Evolutionary conservation across 305 asterid species (phyloP).

Genomic region (Fraxinus dipetala): DNA sequence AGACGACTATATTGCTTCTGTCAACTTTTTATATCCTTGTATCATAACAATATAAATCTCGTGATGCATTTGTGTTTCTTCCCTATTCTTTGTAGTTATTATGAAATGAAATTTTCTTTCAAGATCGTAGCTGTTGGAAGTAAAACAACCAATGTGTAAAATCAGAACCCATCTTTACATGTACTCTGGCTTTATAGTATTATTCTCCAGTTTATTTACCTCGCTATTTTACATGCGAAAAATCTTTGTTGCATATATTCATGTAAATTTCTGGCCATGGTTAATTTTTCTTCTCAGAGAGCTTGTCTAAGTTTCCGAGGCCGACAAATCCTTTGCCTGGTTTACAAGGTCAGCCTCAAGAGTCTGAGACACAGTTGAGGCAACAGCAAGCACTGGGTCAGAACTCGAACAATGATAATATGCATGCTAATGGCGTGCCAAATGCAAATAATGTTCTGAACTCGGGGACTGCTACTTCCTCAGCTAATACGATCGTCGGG

Average conservation of each 20-base stretch:
- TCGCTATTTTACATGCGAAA: not conserved
- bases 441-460: slow-evolving; percentile 33
- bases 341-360: slow-evolving; percentile 61
- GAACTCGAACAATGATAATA: slow-evolving; percentile 43
- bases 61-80: not conserved
- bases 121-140: not conserved
- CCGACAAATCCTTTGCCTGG: slow-evolving; percentile 52
- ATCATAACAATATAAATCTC: not conserved
- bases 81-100: not conserved
- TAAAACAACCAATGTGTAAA: not conserved
- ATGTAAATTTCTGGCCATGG: not conserved
- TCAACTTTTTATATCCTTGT: not conserved
- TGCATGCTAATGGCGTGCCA: slow-evolving; percentile 39
- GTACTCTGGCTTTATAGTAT: not conserved
- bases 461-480: slow-evolving; percentile 36
- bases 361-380: slow-evolving; percentile 12
- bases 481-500: slow-evolving; percentile 41
- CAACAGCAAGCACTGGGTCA: slow-evolving; percentile 45
- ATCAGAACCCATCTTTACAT: not conserved
- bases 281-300: slow-evolving; percentile 46
- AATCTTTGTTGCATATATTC: not conserved
- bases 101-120: not conserved
- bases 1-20: not conserved
- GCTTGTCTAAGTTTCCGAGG: slow-evolving; percentile 80
- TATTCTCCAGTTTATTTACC: not conserved